Evolutionary conservation across 257 asterid species (phyloP).

Genomic region (Plantago major): DNA sequence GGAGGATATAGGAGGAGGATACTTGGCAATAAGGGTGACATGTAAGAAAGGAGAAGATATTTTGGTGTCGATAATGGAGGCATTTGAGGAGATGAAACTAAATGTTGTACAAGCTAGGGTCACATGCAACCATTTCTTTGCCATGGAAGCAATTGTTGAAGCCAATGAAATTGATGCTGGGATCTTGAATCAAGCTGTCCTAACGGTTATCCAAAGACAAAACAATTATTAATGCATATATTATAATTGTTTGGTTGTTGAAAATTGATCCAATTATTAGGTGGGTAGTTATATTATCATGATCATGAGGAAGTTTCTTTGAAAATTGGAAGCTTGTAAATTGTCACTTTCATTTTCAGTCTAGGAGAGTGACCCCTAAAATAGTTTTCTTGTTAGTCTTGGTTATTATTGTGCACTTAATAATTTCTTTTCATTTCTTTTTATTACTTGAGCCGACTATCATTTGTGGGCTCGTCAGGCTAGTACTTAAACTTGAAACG

Average conservation of each 20-base stretch:
- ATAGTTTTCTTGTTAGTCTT: background rate
- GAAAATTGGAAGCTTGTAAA: slow-evolving; percentile 13
- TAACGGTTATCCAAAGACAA: slow-evolving; percentile 34
- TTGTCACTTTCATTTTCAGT: slow-evolving; percentile 30
- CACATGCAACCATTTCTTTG: slow-evolving; percentile 43
- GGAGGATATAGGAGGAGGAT: slow-evolving; percentile 51
- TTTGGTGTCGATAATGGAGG: slow-evolving; percentile 48
- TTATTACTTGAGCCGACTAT: background rate
- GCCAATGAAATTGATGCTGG: slow-evolving; percentile 31
- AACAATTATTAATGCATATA: background rate
- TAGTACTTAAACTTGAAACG: too few species aligned
- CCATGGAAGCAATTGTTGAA: slow-evolving; percentile 66
- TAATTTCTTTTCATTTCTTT: too few species aligned
- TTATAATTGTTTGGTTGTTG: background rate
- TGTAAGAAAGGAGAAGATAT: slow-evolving; percentile 57
- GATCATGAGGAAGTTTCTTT: slow-evolving; percentile 13
- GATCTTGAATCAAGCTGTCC: slow-evolving; percentile 34
- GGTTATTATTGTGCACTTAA: background rate
- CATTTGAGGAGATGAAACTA: slow-evolving; percentile 52
- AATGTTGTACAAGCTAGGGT: slow-evolving; percentile 43
- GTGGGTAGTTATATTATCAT: background rate
- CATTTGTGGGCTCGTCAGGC: too few species aligned
- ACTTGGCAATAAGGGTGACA: slow-evolving; percentile 35
- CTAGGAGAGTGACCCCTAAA: slow-evolving; percentile 18
- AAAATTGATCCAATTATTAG: background rate